phyloP scores from a whole-genome alignment of 1,139 yeast genomes.

The Protomyces macrosporus region DNA sequence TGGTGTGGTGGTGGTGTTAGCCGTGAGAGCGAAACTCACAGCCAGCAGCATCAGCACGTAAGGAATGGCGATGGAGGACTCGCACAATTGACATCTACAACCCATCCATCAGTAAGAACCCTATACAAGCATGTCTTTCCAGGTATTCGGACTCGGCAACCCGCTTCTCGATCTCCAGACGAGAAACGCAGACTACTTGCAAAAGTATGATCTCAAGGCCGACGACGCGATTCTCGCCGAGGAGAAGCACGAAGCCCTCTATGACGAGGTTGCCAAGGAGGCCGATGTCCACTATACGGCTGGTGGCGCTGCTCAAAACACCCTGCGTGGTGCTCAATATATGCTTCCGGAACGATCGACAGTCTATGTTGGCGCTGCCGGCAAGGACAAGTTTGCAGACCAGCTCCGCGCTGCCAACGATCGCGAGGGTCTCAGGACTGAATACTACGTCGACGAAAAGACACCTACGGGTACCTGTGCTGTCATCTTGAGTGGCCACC shows the following conservation, averaged over 20 bases:
- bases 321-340: constrained; percentile 98
- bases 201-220: constrained; percentile 65
- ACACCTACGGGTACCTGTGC: constrained; percentile 97
- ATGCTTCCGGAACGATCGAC: constrained; percentile 76
- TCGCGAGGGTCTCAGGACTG: constrained; percentile 79
- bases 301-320: constrained; percentile 99
- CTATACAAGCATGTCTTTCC: constrained; percentile 10
- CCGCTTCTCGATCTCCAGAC: constrained; percentile 87
- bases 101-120: too few species aligned
- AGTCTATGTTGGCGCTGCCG: constrained; percentile 93
- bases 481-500: constrained; percentile 78
- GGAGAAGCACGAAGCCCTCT: constrained; percentile 80
- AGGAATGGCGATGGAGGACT: neutral
- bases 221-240: constrained; percentile 94
- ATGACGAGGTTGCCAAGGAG: constrained; percentile 58
- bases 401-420: constrained; percentile 76
- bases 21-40: too few species aligned
- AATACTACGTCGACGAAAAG: constrained; percentile 61
- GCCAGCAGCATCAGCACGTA: too few species aligned
- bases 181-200: constrained; percentile 45
- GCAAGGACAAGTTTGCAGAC: constrained; percentile 82
- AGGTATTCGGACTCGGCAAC: constrained; percentile 32
- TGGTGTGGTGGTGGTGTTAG: too few species aligned
- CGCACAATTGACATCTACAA: neutral
- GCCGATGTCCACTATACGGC: constrained; percentile 71